A percentile compares a stretch with the other conserved stretches of the same genome.
These are phyloP conservation scores for Tripterygium wilfordii DNA, from an alignment of 177 flowering plant species.

Conservation along the genomic window DNA sequence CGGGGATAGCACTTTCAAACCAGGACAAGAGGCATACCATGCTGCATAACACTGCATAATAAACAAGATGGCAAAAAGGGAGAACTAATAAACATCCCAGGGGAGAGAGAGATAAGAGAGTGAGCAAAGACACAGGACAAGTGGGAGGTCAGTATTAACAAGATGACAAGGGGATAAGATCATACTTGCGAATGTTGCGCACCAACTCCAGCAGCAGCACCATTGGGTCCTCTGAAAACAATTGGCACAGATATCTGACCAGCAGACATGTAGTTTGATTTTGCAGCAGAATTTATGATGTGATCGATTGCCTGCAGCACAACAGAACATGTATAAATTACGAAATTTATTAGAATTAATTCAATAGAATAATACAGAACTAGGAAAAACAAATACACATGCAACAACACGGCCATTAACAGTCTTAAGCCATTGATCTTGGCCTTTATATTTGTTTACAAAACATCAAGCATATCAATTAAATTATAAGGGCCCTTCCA, in stretches of 20 bases:
- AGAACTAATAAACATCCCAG: too few species aligned
- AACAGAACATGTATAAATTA: neutral
- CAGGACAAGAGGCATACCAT: slow-evolving; percentile 83
- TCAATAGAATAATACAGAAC: too few species aligned
- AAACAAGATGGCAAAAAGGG: too few species aligned
- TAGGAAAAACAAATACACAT: too few species aligned
- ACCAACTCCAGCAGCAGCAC: slow-evolving; percentile 99
- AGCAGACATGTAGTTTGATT: slow-evolving; percentile 95
- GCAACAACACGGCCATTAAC: too few species aligned
- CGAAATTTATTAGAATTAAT: too few species aligned
- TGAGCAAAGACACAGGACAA: neutral
- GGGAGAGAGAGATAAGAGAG: neutral
- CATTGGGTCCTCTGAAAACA: slow-evolving; percentile 99
- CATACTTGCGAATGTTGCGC: slow-evolving; percentile 98
- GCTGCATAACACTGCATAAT: slow-evolving; percentile 80
- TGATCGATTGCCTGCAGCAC: slow-evolving; percentile 91
- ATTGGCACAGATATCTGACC: slow-evolving; percentile 91
- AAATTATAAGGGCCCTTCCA: too few species aligned
- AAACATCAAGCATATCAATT: too few species aligned
- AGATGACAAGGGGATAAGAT: neutral
- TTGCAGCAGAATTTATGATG: slow-evolving; percentile 97
- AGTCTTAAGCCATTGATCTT: too few species aligned
- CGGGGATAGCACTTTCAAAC: slow-evolving; percentile 78
- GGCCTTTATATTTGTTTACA: too few species aligned
- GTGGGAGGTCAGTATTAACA: too few species aligned